Conservation (phyloP, 768 basidiomycete species). For the Psilocybe azurescens region DNA sequence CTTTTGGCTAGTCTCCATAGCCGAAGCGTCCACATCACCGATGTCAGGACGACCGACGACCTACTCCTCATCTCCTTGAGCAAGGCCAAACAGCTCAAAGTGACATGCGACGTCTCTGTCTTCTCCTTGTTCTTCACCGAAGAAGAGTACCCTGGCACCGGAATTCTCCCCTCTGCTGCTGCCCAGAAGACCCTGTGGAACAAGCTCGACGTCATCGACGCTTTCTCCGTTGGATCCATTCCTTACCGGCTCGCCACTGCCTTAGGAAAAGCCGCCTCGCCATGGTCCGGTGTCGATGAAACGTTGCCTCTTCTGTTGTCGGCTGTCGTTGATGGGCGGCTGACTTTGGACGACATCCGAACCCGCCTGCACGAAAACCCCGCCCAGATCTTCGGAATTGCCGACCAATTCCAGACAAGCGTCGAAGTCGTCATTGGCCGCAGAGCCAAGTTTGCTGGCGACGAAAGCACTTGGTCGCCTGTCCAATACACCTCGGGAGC, state of each 20-base stretch:
- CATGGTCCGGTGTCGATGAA: conserved; percentile 86
- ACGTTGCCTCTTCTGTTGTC: conserved; percentile 86
- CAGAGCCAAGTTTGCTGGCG: conserved; percentile 56
- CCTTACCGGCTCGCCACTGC: conserved; percentile 79
- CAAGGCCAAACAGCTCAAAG: conserved; percentile 92
- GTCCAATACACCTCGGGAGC: conserved; percentile 68
- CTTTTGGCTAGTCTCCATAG: conserved; percentile 92
- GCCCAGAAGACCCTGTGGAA: conserved; percentile 89
- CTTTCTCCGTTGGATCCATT: conserved; percentile 86
- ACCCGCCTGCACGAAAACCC: conserved; percentile 92
- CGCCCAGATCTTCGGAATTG: conserved; percentile 86
- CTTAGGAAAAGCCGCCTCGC: conserved; percentile 60
- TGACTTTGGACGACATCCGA: conserved; percentile 85
- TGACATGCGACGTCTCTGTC: conserved; percentile 95
- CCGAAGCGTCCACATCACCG: conserved; percentile 88
- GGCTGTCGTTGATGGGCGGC: conserved; percentile 78
- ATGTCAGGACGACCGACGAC: conserved; percentile 87
- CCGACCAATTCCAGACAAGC: conserved; percentile 84
- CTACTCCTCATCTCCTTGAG: conserved; percentile 89
- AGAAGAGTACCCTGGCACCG: conserved; percentile 71
- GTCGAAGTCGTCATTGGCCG: conserved; percentile 94
- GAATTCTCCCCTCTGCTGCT: conserved; percentile 68
- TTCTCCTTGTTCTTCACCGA: conserved; percentile 89
- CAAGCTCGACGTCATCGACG: conserved; percentile 83
- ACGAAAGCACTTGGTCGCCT: conserved; percentile 79